Evolutionary conservation across 1,284 basidiomycete genomes (phyloP), one percentile per base, ranked within the genome.

Genomic region (Somion occarium): DNA sequence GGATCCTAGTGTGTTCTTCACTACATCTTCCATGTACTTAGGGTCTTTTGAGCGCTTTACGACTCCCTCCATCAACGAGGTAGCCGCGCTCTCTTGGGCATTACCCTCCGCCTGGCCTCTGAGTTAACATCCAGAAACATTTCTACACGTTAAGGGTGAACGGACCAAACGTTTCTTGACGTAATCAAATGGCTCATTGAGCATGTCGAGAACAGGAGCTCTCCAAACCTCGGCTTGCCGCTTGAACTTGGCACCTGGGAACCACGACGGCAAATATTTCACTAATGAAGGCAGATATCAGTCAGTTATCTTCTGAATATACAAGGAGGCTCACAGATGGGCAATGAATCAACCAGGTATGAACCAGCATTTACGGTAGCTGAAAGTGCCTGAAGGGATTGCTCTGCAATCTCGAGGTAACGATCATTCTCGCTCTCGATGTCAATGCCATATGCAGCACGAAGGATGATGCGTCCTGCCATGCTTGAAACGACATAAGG

Each of bases 241-340:
- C 3, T 68, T 58, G 70, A 78, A 74, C 1, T 60, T 60, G 0
- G 69, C 65, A 5, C 72, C 73, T 2, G 73, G 73, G 42, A 73
- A 56, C 71, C 71, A 74, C 9, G 49, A 56, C 0, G 73, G 73
- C 11, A 74, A 49, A 46, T 70, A 60, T 49, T 61, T 65, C 43
- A 73, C 61, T 60, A 54, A 18, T n/a, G 15, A 22, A 3, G 15
- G 46, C 38, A 13, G n/a, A 18, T 5, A 18, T 45, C 9, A 5
- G 25, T 24, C 18, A 44, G 5, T n/a, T n/a, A n/a, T n/a, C n/a
- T 11, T 13, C 11, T 22, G 44, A 45, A 19, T 18, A n/a, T 9
- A 38, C 4, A 24, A 4, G 12, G 3, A 20, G 12, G 18, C 61
- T 45, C 45, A 65, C 63, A 43, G 18, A 61, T 38, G 1, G 62